A percentile compares a stretch with the other conserved stretches of the same genome.
phyloP scores from a whole-genome alignment of 2,329 filamentous ascomycete species.

The Fusarium redolens region DNA sequence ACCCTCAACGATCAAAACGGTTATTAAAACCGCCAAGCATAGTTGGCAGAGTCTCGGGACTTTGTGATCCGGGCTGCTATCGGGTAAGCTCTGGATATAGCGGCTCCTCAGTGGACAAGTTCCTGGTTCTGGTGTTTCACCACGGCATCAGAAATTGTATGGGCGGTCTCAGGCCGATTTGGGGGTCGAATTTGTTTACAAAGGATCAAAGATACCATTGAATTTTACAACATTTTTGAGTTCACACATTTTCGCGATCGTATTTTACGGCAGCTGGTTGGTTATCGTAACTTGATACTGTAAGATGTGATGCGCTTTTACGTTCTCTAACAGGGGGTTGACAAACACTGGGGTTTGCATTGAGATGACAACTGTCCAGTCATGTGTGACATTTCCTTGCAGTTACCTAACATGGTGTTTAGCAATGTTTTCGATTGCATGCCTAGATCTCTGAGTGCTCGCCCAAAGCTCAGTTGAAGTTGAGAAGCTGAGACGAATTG shows the following conservation, averaged over 20 bases:
- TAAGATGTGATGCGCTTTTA: slow-evolving; percentile 3
- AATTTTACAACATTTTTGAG: slow-evolving; percentile 9
- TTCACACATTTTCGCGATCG: neutral
- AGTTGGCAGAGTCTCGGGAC: slow-evolving; percentile 3
- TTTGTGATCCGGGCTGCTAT: slow-evolving; percentile 26
- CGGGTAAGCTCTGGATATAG: slow-evolving; percentile 22
- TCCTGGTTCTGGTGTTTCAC: slow-evolving; percentile 30
- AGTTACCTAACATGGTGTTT: neutral
- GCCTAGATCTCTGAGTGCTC: neutral
- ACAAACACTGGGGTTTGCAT: slow-evolving; percentile 16
- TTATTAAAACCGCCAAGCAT: slow-evolving; percentile 27
- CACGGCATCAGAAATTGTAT: slow-evolving; percentile 30
- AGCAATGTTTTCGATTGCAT: slow-evolving; percentile 5
- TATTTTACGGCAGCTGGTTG: neutral
- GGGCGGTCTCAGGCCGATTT: slow-evolving; percentile 24
- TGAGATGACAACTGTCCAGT: slow-evolving; percentile 7
- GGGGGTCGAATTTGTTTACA: slow-evolving; percentile 4
- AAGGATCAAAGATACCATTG: slow-evolving; percentile 19
- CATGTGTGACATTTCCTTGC: neutral
- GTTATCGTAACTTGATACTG: neutral
- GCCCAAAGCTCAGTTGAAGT: neutral
- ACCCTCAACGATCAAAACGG: slow-evolving; percentile 17
- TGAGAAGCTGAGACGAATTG: slow-evolving; percentile 20
- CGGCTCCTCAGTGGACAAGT: slow-evolving; percentile 25
- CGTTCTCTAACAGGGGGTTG: neutral